Evolutionary conservation across 805 yeast genomes (phyloP).

Genomic region (Candida montana): DNA sequence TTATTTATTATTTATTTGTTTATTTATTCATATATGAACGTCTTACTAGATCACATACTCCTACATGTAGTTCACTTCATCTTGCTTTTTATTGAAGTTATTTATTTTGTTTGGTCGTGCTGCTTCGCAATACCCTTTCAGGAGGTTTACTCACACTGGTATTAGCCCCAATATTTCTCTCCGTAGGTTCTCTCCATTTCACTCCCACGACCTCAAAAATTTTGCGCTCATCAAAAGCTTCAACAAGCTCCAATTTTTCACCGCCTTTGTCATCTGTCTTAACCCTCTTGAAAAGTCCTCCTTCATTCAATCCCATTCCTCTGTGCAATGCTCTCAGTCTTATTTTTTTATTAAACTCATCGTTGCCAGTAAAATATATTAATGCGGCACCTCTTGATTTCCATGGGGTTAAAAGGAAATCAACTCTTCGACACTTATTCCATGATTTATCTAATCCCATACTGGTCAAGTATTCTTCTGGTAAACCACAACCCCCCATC

Average conservation of each 20-base stretch:
- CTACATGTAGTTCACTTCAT: no score
- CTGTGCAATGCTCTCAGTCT: slow-evolving; percentile 37
- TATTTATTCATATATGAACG: no score
- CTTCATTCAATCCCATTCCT: slow-evolving; percentile 34
- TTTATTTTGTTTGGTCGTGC: background rate
- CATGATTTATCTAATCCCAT: slow-evolving; percentile 28
- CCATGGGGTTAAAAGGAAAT: slow-evolving; percentile 44
- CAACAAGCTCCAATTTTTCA: slow-evolving; percentile 28
- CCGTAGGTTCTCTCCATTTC: slow-evolving; percentile 25
- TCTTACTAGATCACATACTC: no score
- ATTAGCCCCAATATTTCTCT: slow-evolving; percentile 23
- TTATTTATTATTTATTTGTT: no score
- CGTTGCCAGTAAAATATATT: slow-evolving; percentile 52
- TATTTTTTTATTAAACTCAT: slow-evolving; percentile 42
- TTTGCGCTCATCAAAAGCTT: slow-evolving; percentile 36
- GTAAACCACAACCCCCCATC: slow-evolving; percentile 33
- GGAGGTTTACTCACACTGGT: background rate
- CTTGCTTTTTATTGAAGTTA: no score
- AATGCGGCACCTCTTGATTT: slow-evolving; percentile 40
- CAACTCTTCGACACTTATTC: slow-evolving; percentile 46
- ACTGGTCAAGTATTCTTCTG: slow-evolving; percentile 16
- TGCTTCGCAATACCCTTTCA: background rate
- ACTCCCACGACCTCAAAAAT: slow-evolving; percentile 43
- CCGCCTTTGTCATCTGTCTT: slow-evolving; percentile 8
- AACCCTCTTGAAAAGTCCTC: slow-evolving; percentile 35